Base-by-base conservation (phyloP, 257 asterid species). In the Nicotiana tabacum region DNA sequence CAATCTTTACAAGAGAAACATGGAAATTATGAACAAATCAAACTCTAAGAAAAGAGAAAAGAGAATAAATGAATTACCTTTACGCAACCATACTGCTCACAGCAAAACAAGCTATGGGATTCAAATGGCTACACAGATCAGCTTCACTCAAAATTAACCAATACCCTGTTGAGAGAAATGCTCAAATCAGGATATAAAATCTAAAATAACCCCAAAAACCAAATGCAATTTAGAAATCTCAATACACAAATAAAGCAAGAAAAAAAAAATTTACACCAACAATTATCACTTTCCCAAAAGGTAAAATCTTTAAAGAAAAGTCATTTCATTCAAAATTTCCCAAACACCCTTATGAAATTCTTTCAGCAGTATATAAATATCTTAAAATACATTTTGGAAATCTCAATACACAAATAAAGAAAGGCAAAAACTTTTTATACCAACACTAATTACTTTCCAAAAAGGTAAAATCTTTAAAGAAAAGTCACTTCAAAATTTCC, bases 81-180 rank as follows among this genome's bases (percentile, higher is more conserved):
- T 27, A 76, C 80, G 13, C 46, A 76, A 76, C 17, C 80, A 51
- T 76, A 51, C 27, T 51, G 27, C 27, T 9, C 7, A 21, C 27
- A 27, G 27, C 43, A 15, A 48, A 24, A 27, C 62, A 76, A 48
- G 3, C 9, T 2, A 27, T 37, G 18, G 51, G 80, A 76, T 76
- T 76, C 80, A 76, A 76, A 76, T 51, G 62, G 80, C 64, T 76
- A 76, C 43, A 76, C 64, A 76, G 46, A 76, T 76, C 80, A 76
- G 80, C 27, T 27, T 76, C 64, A 29, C 64, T 51, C 80, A 74
- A 74, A 27, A 15, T 30, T 48, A 48, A 74, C 64, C 43, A 76
- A 76, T 17, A 24, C 43, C 61, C 39, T 76, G 43, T 48, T 51
- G 27, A 76, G 7, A 24, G 9, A 51, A 72, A 76, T 76, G 64